These are phyloP conservation scores for Mycosphaerella arachidis DNA, from an alignment of 2,329 filamentous ascomycete species.

Conservation along the genomic window DNA sequence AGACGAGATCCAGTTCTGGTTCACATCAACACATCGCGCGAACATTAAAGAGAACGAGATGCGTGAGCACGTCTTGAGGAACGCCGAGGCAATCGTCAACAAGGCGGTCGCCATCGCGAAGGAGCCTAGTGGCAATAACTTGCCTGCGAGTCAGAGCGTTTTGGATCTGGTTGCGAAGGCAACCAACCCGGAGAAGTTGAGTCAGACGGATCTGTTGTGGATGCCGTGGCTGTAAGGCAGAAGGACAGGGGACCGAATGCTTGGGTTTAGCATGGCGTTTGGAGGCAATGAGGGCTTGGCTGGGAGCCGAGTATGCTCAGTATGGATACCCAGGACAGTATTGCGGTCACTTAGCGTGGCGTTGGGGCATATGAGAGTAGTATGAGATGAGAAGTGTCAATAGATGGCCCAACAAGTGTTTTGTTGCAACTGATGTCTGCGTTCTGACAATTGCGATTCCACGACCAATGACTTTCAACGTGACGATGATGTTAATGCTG, in stretches of 20 bases:
- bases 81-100: conserved; percentile 89
- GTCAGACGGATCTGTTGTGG: conserved; percentile 87
- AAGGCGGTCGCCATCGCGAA: conserved; percentile 77
- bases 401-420: neutral
- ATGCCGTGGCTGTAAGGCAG: conserved; percentile 83
- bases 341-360: conserved; percentile 2
- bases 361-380: neutral
- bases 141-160: conserved; percentile 94
- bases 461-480: too few relatives aligned
- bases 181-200: conserved; percentile 85
- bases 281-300: neutral
- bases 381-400: neutral
- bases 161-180: conserved; percentile 91
- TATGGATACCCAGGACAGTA: neutral
- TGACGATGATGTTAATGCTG: too few relatives aligned
- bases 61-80: conserved; percentile 74
- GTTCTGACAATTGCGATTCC: too few relatives aligned
- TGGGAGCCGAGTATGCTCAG: neutral
- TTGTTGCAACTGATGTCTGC: neutral
- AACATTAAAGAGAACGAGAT: conserved; percentile 63
- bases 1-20: conserved; percentile 98
- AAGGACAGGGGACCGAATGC: neutral
- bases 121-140: conserved; percentile 60
- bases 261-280: conserved; percentile 1
- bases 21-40: conserved; percentile 70